A percentile compares a stretch with the other conserved stretches of the same genome.
These are phyloP conservation scores for Aspergillus ellipticus DNA, from an alignment of 495 filamentous ascomycete genomes.

Conservation along the genomic window DNA sequence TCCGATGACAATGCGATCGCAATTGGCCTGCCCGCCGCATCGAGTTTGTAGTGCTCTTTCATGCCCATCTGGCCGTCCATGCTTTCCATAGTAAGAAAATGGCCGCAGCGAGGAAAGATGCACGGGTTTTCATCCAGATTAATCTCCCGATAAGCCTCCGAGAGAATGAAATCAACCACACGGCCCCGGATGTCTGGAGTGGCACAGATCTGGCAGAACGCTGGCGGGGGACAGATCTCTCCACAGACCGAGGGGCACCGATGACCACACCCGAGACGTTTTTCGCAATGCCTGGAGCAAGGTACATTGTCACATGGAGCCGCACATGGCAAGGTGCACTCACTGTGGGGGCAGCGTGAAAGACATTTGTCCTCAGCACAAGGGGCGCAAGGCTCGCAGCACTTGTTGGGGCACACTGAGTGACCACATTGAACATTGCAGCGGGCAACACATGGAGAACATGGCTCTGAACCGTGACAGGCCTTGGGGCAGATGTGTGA, in stretches of 20 bases:
- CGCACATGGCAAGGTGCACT: conserved; percentile 60
- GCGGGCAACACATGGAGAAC: conserved; percentile 48
- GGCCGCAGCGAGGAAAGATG: conserved; percentile 52
- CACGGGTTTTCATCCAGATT: conserved; percentile 57
- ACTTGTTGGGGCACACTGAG: conserved; percentile 55
- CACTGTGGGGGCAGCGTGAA: conserved; percentile 54
- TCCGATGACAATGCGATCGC: conserved; percentile 34
- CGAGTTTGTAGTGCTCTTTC: conserved; percentile 9
- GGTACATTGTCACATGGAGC: conserved; percentile 62
- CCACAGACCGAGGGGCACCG: conserved; percentile 66
- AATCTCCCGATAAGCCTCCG: conserved; percentile 49
- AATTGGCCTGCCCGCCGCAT: conserved; percentile 30
- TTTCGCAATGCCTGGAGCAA: conserved; percentile 61
- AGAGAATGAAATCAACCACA: conserved; percentile 52
- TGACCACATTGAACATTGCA: conserved; percentile 65
- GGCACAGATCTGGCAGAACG: conserved; percentile 57
- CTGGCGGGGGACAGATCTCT: conserved; percentile 53
- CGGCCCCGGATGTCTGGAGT: conserved; percentile 36
- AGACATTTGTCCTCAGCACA: conserved; percentile 56
- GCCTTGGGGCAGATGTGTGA: conserved; percentile 48
- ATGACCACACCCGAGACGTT: conserved; percentile 59
- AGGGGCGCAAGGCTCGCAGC: conserved; percentile 61
- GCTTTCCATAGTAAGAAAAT: conserved; percentile 52
- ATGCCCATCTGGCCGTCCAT: conserved; percentile 67
- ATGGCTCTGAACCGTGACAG: conserved; percentile 55